phyloP scores from a whole-genome alignment of 2,329 filamentous ascomycete genomes.

The Capronia epimyces region DNA sequence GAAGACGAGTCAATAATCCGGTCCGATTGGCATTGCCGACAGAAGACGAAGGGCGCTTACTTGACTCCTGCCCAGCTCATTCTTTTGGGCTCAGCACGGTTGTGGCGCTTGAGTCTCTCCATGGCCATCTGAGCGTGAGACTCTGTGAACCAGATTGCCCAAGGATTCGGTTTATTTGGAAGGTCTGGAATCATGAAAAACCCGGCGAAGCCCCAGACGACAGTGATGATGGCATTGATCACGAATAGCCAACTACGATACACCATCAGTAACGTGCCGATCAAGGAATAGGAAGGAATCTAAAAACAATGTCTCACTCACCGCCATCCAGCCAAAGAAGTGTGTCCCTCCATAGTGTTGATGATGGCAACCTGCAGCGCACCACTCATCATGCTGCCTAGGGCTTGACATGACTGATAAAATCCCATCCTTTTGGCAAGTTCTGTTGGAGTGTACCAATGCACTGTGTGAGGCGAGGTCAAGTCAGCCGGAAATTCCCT shows the following conservation, averaged over 20 bases:
- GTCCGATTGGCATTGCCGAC: neutral
- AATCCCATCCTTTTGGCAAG: conserved; percentile 37
- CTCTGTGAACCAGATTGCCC: conserved; percentile 40
- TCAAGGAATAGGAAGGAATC: too few species aligned
- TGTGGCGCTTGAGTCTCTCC: conserved; percentile 42
- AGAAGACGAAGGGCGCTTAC: too few species aligned
- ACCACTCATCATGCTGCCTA: conserved; percentile 36
- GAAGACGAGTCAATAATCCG: too few species aligned
- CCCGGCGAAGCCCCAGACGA: conserved; percentile 33
- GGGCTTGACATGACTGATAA: conserved; percentile 35
- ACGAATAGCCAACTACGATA: conserved; percentile 34
- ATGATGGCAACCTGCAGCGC: conserved; percentile 37
- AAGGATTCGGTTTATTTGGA: conserved; percentile 22
- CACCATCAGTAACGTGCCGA: conserved; percentile 11
- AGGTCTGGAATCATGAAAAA: conserved; percentile 39
- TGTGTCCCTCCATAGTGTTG: conserved; percentile 20
- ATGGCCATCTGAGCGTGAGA: conserved; percentile 42
- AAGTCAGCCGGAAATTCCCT: neutral
- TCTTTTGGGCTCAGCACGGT: conserved; percentile 43
- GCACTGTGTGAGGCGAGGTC: neutral
- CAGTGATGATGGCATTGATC: conserved; percentile 37
- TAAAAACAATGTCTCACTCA: neutral
- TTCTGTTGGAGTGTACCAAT: conserved; percentile 41
- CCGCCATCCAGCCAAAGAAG: conserved; percentile 31
- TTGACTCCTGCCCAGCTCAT: conserved; percentile 43